phyloP scores from a whole-genome alignment of 1,284 basidiomycete genomes.

The Sporisorium reilianum region DNA sequence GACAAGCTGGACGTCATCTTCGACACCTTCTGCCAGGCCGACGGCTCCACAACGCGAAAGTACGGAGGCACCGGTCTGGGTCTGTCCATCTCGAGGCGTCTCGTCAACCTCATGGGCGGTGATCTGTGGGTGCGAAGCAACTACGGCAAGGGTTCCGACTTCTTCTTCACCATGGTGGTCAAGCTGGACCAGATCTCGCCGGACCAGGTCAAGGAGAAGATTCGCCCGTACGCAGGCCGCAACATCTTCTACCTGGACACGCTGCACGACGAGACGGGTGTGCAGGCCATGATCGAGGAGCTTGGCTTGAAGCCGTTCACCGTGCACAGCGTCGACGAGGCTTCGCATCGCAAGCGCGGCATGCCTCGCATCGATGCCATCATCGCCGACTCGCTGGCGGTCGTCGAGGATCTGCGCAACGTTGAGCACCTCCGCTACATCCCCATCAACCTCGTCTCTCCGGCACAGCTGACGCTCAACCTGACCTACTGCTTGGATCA shows the following conservation, averaged over 20 bases:
- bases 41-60: slow-evolving; percentile 79
- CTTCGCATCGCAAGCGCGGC: slow-evolving; percentile 78
- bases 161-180: slow-evolving; percentile 89
- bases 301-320: slow-evolving; percentile 85
- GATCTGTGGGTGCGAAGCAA: slow-evolving; percentile 99
- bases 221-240: slow-evolving; percentile 64
- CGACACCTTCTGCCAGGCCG: slow-evolving; percentile 98
- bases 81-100: slow-evolving; percentile 78
- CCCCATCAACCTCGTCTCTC: slow-evolving; percentile 90
- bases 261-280: slow-evolving; percentile 80
- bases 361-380: slow-evolving; percentile 95
- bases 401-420: slow-evolving; percentile 89
- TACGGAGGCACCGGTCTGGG: slow-evolving; percentile 98
- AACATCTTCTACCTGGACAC: slow-evolving; percentile 89
- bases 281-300: slow-evolving; percentile 82
- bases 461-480: slow-evolving; percentile 67
- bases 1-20: slow-evolving; percentile 99
- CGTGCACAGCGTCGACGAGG: slow-evolving; percentile 81
- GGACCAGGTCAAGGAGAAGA: slow-evolving; percentile 65
- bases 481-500: slow-evolving; percentile 81
- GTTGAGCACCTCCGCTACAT: slow-evolving; percentile 96
- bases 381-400: slow-evolving; percentile 86
- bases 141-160: slow-evolving; percentile 86
- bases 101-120: slow-evolving; percentile 97
- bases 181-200: slow-evolving; percentile 63